These are phyloP conservation scores for Aspergillus biplanus DNA, from an alignment of 495 filamentous ascomycete species.

Conservation along the genomic window DNA sequence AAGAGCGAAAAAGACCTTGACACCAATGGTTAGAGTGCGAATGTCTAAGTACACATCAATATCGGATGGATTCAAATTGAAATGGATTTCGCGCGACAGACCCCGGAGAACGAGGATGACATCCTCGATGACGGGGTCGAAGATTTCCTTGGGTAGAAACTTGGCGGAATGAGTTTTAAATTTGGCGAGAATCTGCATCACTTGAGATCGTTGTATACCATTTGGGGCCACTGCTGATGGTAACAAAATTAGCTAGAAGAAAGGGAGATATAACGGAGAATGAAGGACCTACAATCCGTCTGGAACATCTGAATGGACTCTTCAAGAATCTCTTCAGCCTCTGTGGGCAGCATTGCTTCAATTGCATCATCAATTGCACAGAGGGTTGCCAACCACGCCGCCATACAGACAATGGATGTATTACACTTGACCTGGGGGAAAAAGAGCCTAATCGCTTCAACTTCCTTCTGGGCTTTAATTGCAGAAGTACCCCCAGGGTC, in stretches of 20 bases:
- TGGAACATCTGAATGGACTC: neutral
- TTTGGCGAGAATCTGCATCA: neutral
- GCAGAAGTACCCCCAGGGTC: too few relatives aligned
- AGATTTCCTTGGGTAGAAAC: neutral
- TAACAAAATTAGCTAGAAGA: neutral
- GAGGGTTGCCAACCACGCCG: too few relatives aligned
- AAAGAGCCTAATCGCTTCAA: too few relatives aligned
- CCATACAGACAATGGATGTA: too few relatives aligned
- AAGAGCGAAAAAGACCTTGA: neutral
- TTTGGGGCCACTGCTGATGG: neutral
- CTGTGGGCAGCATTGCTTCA: too few relatives aligned
- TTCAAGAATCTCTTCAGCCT: too few relatives aligned
- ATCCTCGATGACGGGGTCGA: neutral
- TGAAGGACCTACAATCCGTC: neutral
- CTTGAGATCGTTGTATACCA: neutral
- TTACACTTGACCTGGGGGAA: too few relatives aligned
- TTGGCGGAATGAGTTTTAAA: neutral
- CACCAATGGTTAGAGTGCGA: neutral
- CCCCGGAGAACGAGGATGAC: neutral
- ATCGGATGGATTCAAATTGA: neutral
- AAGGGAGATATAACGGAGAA: neutral
- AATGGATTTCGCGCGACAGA: neutral
- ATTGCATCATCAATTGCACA: too few relatives aligned
- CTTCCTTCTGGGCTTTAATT: too few relatives aligned
- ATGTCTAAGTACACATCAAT: neutral